phyloP scores from a whole-genome alignment of 148 eudicot genomes.

The Agrostemma githago region DNA sequence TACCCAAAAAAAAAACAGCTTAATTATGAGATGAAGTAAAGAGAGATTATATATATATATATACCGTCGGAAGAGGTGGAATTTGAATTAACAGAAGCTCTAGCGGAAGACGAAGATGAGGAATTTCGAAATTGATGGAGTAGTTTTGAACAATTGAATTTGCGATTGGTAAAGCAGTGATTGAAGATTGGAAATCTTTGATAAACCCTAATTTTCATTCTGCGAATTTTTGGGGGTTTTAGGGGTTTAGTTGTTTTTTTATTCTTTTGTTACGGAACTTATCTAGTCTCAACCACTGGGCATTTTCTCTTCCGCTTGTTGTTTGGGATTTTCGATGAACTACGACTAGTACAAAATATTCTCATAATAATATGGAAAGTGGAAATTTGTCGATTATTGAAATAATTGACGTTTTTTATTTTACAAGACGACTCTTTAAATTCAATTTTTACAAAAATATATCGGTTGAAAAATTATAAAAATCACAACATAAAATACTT shows the following conservation, averaged over 20 bases:
- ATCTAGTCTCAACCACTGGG: too few relatives aligned
- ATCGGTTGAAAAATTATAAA: too few relatives aligned
- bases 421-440: too few relatives aligned
- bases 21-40: not conserved
- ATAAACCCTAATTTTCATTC: conserved; percentile 49
- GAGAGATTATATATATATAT: not conserved
- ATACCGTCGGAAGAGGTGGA: conserved; percentile 49
- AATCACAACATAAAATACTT: too few relatives aligned
- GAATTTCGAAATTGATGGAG: conserved; percentile 28
- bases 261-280: too few relatives aligned
- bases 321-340: too few relatives aligned
- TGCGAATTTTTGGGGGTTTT: not conserved
- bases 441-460: too few relatives aligned
- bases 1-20: not conserved
- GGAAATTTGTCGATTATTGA: too few relatives aligned
- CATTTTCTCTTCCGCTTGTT: too few relatives aligned
- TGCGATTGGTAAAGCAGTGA: conserved; percentile 18
- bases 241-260: not conserved
- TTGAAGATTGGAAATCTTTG: conserved; percentile 27
- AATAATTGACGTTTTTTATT: too few relatives aligned
- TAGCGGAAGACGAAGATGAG: conserved; percentile 27
- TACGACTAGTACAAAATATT: too few relatives aligned
- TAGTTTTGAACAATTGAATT: conserved; percentile 30
- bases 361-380: too few relatives aligned
- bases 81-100: conserved; percentile 35